Evolutionary conservation across 2,329 filamentous ascomycete species (phyloP), one percentile per base, ranked within the genome.

Genomic region (Venturia oleaginea): DNA sequence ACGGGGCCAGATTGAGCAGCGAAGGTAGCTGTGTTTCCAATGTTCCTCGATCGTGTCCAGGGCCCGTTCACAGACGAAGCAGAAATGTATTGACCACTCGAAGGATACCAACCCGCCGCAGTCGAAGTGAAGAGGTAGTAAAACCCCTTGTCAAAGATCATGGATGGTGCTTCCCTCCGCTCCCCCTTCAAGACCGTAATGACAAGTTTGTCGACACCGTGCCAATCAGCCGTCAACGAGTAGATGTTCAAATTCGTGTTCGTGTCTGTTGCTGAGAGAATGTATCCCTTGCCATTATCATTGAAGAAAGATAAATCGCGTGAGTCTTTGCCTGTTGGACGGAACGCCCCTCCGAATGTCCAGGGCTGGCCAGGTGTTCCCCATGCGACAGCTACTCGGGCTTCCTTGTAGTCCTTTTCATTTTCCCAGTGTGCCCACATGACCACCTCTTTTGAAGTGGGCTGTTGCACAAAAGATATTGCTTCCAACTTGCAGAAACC

Each of bases 231-330:
- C 17, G 51, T 67, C n/a, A 69, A 57, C n/a, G 66, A 63, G 61
- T 69, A 69, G 22, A 69, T 67, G 34, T 68, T 68, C 61, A 67
- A 66, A 59, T 69, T 65, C 4, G 68, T 67, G 51, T 69, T 69
- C 3, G 66, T 66, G 42, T 69, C 60, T 11, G 68, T 69, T 40
- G 67, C 64, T 0, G 67, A 67, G 32, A 69, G 22, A 8, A 69
- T 37, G 43, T 65, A 69, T 3, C 62, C 68, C 3, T 64, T 51
- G 30, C 65, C 59, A 6, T 65, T 63, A 55, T 69, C 67, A 32
- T 43, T 62, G 66, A 69, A 69, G 65, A 69, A 69, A 24, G 66
- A 62, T 65, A 69, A 61, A 46, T 69, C 68, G 30, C 68, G 64
- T 1, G 67, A 67, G 19, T 69, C 67, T 24, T 69, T 59, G n/a